Conservation (phyloP, 495 filamentous ascomycete species). For the Penicillium soppii region DNA sequence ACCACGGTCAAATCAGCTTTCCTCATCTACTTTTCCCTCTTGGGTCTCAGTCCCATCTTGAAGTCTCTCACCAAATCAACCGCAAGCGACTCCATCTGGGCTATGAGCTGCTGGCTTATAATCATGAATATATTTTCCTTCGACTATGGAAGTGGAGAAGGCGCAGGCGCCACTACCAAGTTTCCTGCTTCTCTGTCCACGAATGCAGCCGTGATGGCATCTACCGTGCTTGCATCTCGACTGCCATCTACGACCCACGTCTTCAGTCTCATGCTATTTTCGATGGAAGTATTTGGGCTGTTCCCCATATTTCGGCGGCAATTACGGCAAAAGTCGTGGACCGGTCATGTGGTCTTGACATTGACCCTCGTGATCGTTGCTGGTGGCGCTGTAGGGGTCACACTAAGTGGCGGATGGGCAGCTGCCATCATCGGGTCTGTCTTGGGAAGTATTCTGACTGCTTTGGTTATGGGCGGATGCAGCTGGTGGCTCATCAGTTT, state of each 20-base stretch:
- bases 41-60: constrained; percentile 89
- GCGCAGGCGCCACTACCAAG: constrained; percentile 49
- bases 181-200: constrained; percentile 88
- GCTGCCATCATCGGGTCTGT: constrained; percentile 70
- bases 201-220: constrained; percentile 93
- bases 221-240: constrained; percentile 85
- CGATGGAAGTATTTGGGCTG: constrained; percentile 93
- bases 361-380: constrained; percentile 76
- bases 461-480: constrained; percentile 84
- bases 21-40: constrained; percentile 86
- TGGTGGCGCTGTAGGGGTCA: constrained; percentile 73
- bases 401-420: constrained; percentile 70
- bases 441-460: constrained; percentile 66
- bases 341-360: constrained; percentile 76
- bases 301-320: constrained; percentile 94
- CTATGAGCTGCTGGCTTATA: constrained; percentile 88
- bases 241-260: constrained; percentile 89
- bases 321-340: constrained; percentile 79
- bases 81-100: constrained; percentile 91
- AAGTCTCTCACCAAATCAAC: constrained; percentile 92
- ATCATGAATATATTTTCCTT: constrained; percentile 96
- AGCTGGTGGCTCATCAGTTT: constrained; percentile 97
- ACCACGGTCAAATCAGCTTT: constrained; percentile 84
- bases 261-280: constrained; percentile 92
- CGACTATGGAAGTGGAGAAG: constrained; percentile 75